phyloP scores from a whole-genome alignment of 2,329 filamentous ascomycete genomes.

The Aspergillus alliaceus region DNA sequence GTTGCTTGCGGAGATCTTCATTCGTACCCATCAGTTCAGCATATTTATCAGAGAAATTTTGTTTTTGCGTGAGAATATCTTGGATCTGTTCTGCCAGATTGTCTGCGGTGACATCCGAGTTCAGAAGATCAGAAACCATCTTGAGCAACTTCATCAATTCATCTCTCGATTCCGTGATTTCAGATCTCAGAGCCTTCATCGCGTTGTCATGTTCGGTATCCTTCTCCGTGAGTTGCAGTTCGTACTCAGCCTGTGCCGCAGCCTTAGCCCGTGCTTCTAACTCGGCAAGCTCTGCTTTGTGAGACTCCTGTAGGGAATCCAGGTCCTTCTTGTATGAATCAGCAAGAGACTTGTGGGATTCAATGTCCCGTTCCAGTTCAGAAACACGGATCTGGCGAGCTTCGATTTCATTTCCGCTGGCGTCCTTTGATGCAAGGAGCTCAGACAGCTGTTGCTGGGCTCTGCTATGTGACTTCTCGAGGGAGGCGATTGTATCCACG shows the following conservation, averaged over 20 bases:
- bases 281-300: conserved; percentile 46
- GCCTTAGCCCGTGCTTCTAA: conserved; percentile 40
- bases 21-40: conserved; percentile 42
- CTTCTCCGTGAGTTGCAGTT: conserved; percentile 47
- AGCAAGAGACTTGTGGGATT: conserved; percentile 56
- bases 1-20: conserved; percentile 38
- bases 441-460: conserved; percentile 69
- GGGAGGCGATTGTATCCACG: conserved; percentile 65
- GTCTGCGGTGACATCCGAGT: conserved; percentile 55
- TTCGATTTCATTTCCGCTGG: conserved; percentile 53
- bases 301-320: conserved; percentile 53
- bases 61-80: conserved; percentile 45
- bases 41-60: conserved; percentile 44
- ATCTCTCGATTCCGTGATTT: conserved; percentile 65
- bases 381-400: conserved; percentile 45
- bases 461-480: conserved; percentile 70
- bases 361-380: conserved; percentile 58
- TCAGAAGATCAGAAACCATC: conserved; percentile 51
- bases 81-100: conserved; percentile 65
- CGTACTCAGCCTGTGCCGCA: conserved; percentile 37
- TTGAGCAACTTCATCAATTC: conserved; percentile 65
- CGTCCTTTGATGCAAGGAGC: conserved; percentile 60
- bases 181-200: conserved; percentile 59
- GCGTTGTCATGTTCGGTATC: conserved; percentile 61
- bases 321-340: conserved; percentile 56